Conservation (phyloP, 139 green algal species). For the Picochlorum costavermella region DNA sequence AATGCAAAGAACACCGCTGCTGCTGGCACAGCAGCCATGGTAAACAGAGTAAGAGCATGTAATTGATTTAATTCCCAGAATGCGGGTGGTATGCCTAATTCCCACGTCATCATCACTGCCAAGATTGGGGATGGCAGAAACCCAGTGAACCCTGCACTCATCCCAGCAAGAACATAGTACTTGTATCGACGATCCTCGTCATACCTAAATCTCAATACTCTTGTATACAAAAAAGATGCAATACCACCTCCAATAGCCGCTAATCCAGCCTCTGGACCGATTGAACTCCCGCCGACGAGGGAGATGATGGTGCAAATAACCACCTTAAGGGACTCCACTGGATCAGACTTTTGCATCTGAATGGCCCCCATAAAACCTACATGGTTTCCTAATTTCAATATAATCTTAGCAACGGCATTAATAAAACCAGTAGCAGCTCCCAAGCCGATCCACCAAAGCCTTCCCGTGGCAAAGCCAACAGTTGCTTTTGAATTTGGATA, state of each 20-base stretch:
- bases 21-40: neutral
- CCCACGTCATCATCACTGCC: neutral
- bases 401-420: neutral
- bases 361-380: neutral
- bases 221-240: neutral
- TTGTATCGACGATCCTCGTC: neutral
- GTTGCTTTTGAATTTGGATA: neutral
- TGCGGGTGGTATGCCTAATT: constrained; percentile 2
- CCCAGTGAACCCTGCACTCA: neutral
- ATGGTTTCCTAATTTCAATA: constrained; percentile 1
- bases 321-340: neutral
- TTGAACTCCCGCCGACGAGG: neutral
- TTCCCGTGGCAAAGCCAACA: neutral
- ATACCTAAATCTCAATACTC: neutral
- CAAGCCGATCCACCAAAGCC: constrained; percentile 2
- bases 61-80: neutral
- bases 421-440: constrained; percentile 1
- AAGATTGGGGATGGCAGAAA: neutral
- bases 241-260: neutral
- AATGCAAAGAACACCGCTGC: neutral
- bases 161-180: neutral
- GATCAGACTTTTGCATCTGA: neutral
- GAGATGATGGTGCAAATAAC: neutral
- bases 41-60: neutral
- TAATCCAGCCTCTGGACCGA: constrained; percentile 2